Conservation (phyloP, 2,329 filamentous ascomycete genomes). For the Corynespora cassiicola region DNA sequence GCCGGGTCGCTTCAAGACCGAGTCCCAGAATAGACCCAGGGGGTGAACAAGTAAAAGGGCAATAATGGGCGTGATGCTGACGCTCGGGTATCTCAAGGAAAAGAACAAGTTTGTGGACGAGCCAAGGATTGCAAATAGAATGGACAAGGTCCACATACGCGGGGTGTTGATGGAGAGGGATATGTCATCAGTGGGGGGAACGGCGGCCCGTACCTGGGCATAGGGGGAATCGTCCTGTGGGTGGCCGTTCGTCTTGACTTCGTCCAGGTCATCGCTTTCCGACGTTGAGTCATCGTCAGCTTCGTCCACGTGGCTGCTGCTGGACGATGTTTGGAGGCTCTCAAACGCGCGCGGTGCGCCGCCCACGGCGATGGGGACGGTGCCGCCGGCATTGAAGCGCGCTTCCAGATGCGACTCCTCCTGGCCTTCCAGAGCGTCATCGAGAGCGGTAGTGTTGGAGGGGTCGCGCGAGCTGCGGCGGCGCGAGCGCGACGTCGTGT, state of each 20-base stretch:
- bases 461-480: slow-evolving; percentile 33
- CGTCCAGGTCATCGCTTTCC: slow-evolving; percentile 43
- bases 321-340: slow-evolving; percentile 35
- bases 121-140: slow-evolving; percentile 79
- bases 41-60: slow-evolving; percentile 85
- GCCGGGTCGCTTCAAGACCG: slow-evolving; percentile 66
- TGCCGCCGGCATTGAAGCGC: slow-evolving; percentile 38
- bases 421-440: slow-evolving; percentile 31
- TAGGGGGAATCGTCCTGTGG: slow-evolving; percentile 76
- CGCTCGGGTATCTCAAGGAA: slow-evolving; percentile 86
- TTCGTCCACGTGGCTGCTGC: slow-evolving; percentile 25
- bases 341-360: slow-evolving; percentile 29
- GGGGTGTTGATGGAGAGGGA: slow-evolving; percentile 85
- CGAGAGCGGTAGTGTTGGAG: slow-evolving; percentile 29
- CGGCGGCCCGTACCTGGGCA: slow-evolving; percentile 79
- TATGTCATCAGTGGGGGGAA: slow-evolving; percentile 76
- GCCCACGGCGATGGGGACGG: slow-evolving; percentile 27
- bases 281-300: slow-evolving; percentile 37
- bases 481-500: slow-evolving; percentile 23
- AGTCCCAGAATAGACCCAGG: slow-evolving; percentile 81
- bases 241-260: slow-evolving; percentile 52
- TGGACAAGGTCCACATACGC: slow-evolving; percentile 84
- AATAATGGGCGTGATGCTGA: slow-evolving; percentile 88
- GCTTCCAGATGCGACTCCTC: slow-evolving; percentile 38
- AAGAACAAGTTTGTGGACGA: slow-evolving; percentile 89